Conservation (phyloP, 257 asterid species). For the Nicotiana otophora region DNA sequence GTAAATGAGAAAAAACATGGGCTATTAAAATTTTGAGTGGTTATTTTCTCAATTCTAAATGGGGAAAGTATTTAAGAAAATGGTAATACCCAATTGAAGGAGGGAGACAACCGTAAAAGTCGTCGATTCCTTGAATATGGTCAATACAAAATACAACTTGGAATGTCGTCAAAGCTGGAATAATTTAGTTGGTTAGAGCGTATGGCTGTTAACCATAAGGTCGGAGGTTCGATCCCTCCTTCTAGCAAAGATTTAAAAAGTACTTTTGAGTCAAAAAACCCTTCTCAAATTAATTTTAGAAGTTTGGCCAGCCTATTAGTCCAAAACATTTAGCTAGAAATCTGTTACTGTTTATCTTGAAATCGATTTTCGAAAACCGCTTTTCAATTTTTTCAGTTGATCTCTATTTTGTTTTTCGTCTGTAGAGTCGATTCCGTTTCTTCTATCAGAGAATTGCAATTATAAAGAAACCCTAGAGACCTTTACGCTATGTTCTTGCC, state of each 20-base stretch:
- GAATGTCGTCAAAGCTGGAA: conserved; percentile 47
- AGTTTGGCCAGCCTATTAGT: too few species aligned
- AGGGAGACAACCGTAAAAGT: neutral
- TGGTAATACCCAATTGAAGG: neutral
- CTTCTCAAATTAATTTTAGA: too few species aligned
- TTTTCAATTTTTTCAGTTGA: neutral
- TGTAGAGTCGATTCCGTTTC: neutral
- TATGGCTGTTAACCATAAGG: conserved; percentile 99
- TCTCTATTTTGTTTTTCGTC: neutral
- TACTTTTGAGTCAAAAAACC: too few species aligned
- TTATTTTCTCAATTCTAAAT: too few species aligned
- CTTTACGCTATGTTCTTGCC: neutral
- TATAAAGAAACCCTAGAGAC: neutral
- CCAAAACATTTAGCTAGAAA: neutral
- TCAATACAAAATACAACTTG: fast-evolving
- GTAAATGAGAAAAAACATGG: too few species aligned
- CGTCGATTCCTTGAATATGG: neutral
- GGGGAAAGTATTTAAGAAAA: too few species aligned
- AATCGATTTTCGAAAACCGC: neutral
- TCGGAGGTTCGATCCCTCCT: conserved; percentile 90
- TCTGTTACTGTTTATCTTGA: neutral
- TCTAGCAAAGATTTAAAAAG: too few species aligned
- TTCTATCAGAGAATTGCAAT: neutral
- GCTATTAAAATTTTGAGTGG: too few species aligned
- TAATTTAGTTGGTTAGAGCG: conserved; percentile 99